These are phyloP conservation scores for Candida albicans DNA, from an alignment of 1,139 yeast genomes.

Conservation along the genomic window DNA sequence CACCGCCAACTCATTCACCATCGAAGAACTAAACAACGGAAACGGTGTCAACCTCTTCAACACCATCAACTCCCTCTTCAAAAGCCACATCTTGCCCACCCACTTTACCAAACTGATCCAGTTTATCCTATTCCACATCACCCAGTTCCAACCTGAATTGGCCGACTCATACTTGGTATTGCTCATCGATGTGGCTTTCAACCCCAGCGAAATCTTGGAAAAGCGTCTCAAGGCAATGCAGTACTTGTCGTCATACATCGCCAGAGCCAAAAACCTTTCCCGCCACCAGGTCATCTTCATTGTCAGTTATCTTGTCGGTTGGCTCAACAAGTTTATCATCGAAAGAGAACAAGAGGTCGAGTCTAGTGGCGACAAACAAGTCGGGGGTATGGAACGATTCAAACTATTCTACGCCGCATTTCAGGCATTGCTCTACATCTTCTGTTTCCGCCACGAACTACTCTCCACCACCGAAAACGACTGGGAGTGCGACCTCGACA, in stretches of 20 bases:
- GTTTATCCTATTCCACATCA: slow-evolving; percentile 74
- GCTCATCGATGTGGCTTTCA: slow-evolving; percentile 79
- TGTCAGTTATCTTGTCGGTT: slow-evolving; percentile 72
- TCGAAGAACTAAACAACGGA: slow-evolving; percentile 55
- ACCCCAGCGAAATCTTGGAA: slow-evolving; percentile 64
- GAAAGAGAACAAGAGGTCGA: slow-evolving; percentile 81
- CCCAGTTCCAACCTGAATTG: slow-evolving; percentile 80
- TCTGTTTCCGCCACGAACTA: slow-evolving; percentile 78
- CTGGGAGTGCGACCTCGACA: slow-evolving; percentile 86
- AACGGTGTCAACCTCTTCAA: slow-evolving; percentile 75
- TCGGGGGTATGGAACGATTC: slow-evolving; percentile 75
- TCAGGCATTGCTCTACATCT: slow-evolving; percentile 87
- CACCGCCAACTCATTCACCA: slow-evolving; percentile 51
- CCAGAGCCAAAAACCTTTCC: slow-evolving; percentile 77
- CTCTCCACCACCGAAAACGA: slow-evolving; percentile 38
- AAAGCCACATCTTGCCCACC: slow-evolving; percentile 83
- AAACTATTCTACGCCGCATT: slow-evolving; percentile 89
- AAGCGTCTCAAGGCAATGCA: slow-evolving; percentile 87
- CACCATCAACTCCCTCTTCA: slow-evolving; percentile 73
- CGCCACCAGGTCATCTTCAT: slow-evolving; percentile 76
- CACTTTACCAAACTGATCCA: slow-evolving; percentile 91
- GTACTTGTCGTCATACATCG: slow-evolving; percentile 86
- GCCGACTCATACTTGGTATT: slow-evolving; percentile 84
- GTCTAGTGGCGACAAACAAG: slow-evolving; percentile 17
- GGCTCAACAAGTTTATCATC: slow-evolving; percentile 77